These are phyloP conservation scores for Antarctomyces pellizariae DNA, from an alignment of 495 filamentous ascomycete genomes.

Conservation along the genomic window DNA sequence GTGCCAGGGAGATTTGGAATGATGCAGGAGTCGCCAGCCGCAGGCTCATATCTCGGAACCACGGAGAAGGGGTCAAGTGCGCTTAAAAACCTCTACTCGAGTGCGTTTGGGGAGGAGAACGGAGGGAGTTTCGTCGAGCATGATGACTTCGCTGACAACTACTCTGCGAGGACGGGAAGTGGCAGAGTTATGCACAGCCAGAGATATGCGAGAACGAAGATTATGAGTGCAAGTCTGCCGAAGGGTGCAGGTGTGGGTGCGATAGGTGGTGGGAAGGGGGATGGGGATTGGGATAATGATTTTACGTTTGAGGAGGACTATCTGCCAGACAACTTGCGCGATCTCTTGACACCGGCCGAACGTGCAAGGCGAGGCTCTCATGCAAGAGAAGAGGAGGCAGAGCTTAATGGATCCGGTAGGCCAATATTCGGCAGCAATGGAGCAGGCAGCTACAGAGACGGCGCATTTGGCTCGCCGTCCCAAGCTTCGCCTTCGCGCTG, in stretches of 20 bases:
- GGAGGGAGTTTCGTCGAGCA: constrained; percentile 24
- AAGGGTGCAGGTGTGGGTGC: constrained; percentile 23
- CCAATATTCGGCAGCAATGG: constrained; percentile 19
- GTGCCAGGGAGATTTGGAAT: constrained; percentile 82
- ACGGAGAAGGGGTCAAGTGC: constrained; percentile 38
- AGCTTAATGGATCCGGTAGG: constrained; percentile 22
- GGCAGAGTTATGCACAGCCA: constrained; percentile 76
- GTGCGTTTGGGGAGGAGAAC: constrained; percentile 55
- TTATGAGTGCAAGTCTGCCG: constrained; percentile 64
- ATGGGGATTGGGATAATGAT: constrained; percentile 60
- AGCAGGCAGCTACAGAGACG: constrained; percentile 28
- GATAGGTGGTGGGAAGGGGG: no score
- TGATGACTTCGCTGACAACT: constrained; percentile 32
- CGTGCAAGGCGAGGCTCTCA: constrained; percentile 65
- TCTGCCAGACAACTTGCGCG: constrained; percentile 64
- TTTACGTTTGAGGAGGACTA: constrained; percentile 90
- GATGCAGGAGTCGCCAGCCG: constrained; percentile 71
- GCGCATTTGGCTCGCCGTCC: constrained; percentile 66
- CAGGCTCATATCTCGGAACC: constrained; percentile 38
- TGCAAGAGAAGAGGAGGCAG: constrained; percentile 37
- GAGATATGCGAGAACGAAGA: constrained; percentile 43
- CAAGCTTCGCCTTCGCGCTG: constrained; percentile 71
- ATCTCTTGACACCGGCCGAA: constrained; percentile 80
- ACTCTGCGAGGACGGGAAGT: constrained; percentile 42
- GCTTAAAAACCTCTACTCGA: constrained; percentile 58